Percentiles rank a stretch among this genome's conserved stretches.
Conservation (phyloP, 148 eudicot genomes). For the Rhododendron ovatum region DNA sequence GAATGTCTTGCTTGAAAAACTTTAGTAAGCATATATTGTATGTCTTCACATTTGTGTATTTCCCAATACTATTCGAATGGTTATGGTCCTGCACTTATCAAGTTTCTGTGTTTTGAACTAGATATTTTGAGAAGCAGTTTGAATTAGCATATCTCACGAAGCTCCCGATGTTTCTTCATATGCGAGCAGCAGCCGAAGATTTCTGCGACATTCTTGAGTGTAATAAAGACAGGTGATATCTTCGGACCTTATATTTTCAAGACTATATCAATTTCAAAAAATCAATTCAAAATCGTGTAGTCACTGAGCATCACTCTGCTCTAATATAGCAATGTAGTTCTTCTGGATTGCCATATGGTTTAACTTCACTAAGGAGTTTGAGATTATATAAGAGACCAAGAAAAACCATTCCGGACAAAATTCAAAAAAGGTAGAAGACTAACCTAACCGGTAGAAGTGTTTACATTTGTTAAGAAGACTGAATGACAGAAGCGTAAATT, state of each 20-base stretch:
- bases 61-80: not conserved
- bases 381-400: not conserved
- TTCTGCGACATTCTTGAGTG: constrained; percentile 72
- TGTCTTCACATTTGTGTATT: not conserved
- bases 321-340: not conserved
- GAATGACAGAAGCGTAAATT: not conserved
- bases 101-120: constrained; percentile 12
- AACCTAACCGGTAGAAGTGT: not conserved
- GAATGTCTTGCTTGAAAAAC: not conserved
- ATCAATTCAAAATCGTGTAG: not conserved
- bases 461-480: not conserved
- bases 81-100: not conserved
- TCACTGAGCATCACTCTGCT: not conserved
- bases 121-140: constrained; percentile 95
- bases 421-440: not conserved
- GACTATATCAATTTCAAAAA: not conserved
- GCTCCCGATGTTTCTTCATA: constrained; percentile 98
- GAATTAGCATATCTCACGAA: constrained; percentile 71
- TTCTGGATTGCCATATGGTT: not conserved
- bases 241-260: not conserved
- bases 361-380: constrained; percentile 3
- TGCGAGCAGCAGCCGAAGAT: constrained; percentile 97
- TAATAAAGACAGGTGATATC: constrained; percentile 63
- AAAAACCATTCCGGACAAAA: not conserved
- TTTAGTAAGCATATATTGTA: not conserved